Conservation (phyloP, 2,329 filamentous ascomycete genomes). For the Claviceps africana region DNA sequence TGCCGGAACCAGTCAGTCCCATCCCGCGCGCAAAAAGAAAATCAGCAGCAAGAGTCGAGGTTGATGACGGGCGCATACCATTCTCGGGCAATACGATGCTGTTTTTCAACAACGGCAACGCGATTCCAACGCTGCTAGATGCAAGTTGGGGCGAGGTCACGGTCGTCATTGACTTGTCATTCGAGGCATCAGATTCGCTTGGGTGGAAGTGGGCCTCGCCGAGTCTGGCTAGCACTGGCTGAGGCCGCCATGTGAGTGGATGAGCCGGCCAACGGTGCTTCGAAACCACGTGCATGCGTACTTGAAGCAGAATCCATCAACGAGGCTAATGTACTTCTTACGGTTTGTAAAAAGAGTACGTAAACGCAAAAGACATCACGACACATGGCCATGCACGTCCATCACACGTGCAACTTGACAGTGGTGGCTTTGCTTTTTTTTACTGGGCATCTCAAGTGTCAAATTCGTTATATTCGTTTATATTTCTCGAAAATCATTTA, state of each 20-base stretch:
- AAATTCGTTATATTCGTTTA: background rate
- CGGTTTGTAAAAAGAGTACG: too few species aligned
- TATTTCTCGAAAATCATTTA: background rate
- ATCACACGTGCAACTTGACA: background rate
- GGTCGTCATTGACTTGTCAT: conserved; percentile 1
- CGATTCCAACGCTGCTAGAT: background rate
- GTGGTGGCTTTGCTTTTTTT: background rate
- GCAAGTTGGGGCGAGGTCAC: background rate
- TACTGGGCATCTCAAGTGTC: background rate
- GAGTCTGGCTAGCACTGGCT: too few species aligned
- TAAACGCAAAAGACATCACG: too few species aligned
- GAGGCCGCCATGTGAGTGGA: background rate
- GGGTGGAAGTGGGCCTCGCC: background rate
- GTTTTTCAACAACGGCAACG: background rate
- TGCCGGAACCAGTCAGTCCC: conserved; percentile 6
- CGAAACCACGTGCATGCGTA: background rate
- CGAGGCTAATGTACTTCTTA: too few species aligned
- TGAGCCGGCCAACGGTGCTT: background rate
- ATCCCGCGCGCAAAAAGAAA: too few species aligned
- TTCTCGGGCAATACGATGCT: background rate
- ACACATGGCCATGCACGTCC: background rate
- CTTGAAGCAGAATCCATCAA: too few species aligned
- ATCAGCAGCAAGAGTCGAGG: background rate
- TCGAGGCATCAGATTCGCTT: background rate
- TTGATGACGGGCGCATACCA: background rate